These are phyloP conservation scores for Populus tomentosa DNA, from an alignment of 441 rosid species.

Conservation along the genomic window DNA sequence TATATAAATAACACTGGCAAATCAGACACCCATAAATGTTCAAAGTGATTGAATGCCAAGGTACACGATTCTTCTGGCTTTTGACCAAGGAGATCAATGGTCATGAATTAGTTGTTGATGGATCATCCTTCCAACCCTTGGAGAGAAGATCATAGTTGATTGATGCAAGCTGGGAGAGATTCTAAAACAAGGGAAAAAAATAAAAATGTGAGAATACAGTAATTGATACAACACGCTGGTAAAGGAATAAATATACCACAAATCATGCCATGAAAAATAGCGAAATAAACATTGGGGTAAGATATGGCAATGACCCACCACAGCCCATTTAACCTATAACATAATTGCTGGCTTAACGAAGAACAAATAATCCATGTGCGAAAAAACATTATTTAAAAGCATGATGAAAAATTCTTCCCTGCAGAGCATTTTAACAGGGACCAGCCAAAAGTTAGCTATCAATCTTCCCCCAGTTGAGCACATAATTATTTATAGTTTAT, in stretches of 20 bases:
- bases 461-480: not conserved
- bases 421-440: not conserved
- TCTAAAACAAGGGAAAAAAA: slow-evolving; percentile 34
- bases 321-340: not conserved
- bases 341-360: not conserved
- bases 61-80: slow-evolving; percentile 11
- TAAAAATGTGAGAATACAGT: not conserved
- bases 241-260: not conserved
- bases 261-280: not conserved
- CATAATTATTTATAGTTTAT: too few species aligned
- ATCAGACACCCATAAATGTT: slow-evolving; percentile 20
- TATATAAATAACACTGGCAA: slow-evolving; percentile 30
- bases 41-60: slow-evolving; percentile 20
- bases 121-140: slow-evolving; percentile 94
- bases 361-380: not conserved
- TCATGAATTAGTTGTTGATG: slow-evolving; percentile 44
- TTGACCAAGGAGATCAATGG: slow-evolving; percentile 3
- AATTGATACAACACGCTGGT: not conserved
- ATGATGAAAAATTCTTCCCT: not conserved
- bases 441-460: not conserved
- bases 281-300: not conserved
- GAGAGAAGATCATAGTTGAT: slow-evolving; percentile 98
- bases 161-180: slow-evolving; percentile 93
- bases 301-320: not conserved
- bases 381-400: not conserved